Evolutionary conservation across 2,329 filamentous ascomycete species (phyloP).

Genomic region (Colletotrichum gigasporum): DNA sequence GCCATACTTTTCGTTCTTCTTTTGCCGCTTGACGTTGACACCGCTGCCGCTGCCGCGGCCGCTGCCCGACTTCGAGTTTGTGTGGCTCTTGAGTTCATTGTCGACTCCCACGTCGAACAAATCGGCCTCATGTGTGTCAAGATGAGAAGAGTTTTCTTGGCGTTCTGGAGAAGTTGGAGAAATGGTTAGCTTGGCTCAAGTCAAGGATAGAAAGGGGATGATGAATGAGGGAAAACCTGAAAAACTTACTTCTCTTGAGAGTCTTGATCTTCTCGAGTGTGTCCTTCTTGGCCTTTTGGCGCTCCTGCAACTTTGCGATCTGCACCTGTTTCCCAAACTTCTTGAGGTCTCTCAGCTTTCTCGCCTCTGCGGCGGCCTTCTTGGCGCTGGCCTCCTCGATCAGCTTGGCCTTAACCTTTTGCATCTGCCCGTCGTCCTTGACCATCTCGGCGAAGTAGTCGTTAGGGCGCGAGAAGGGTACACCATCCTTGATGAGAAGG

Average conservation of each 20-base stretch:
- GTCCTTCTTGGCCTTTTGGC: constrained; percentile 89
- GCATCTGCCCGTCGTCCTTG: constrained; percentile 98
- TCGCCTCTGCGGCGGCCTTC: constrained; percentile 90
- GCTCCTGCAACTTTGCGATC: constrained; percentile 93
- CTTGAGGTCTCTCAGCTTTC: constrained; percentile 93
- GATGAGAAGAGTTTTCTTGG: constrained; percentile 71
- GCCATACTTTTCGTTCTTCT: constrained; percentile 95
- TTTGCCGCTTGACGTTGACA: constrained; percentile 78
- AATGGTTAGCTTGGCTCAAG: not conserved
- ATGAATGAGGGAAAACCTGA: no score
- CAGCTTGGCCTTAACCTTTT: constrained; percentile 92
- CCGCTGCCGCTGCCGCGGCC: constrained; percentile 48
- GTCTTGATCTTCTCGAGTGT: constrained; percentile 95
- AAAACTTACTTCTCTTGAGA: constrained; percentile 94
- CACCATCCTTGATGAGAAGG: constrained; percentile 82
- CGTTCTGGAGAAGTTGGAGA: constrained; percentile 74
- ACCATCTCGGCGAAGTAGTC: constrained; percentile 99
- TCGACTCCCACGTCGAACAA: constrained; percentile 93
- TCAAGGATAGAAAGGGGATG: no score
- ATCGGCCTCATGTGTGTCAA: constrained; percentile 80
- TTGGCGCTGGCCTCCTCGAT: constrained; percentile 91
- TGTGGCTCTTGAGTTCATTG: constrained; percentile 64
- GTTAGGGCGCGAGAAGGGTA: constrained; percentile 86
- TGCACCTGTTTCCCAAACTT: constrained; percentile 99
- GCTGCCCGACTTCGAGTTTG: constrained; percentile 48